phyloP scores from a whole-genome alignment of 129 eudicot genomes.

The Lactuca sativa region DNA sequence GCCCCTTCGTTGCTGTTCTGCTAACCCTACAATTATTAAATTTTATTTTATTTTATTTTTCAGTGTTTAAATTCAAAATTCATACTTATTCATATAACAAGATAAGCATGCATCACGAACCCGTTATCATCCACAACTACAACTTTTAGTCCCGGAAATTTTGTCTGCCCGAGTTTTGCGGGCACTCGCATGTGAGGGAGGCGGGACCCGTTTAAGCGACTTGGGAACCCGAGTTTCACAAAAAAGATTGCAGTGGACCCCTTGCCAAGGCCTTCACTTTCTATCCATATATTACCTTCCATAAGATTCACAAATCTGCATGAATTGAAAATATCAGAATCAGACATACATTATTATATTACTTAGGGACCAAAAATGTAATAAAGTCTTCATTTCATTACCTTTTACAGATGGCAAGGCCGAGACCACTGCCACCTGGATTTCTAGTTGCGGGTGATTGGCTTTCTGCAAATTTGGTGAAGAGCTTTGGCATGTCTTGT shows the following conservation, averaged over 20 bases:
- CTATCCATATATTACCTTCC: constrained; percentile 93
- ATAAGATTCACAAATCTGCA: constrained; percentile 88
- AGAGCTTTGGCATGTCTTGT: constrained; percentile 81
- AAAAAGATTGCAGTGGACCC: constrained; percentile 71
- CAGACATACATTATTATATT: too few species aligned
- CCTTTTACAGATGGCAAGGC: constrained; percentile 96
- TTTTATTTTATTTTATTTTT: not conserved
- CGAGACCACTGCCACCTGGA: constrained; percentile 84
- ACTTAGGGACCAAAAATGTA: not conserved
- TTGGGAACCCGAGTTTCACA: constrained; percentile 73
- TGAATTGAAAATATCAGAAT: not conserved
- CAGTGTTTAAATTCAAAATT: not conserved
- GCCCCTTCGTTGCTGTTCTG: constrained; percentile 74
- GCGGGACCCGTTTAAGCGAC: constrained; percentile 49
- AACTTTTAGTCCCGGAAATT: constrained; percentile 76
- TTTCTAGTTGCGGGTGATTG: constrained; percentile 53
- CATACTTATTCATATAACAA: not conserved
- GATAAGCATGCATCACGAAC: constrained; percentile 39
- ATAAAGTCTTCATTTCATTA: constrained; percentile 6
- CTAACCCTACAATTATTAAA: constrained; percentile 54
- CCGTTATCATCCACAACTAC: constrained; percentile 78
- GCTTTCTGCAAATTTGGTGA: constrained; percentile 76
- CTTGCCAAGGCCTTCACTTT: constrained; percentile 95
- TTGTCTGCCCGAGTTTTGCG: constrained; percentile 45
- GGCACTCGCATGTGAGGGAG: constrained; percentile 41